A percentile compares a stretch with the other conserved stretches of the same genome.
Conservation (phyloP, 768 basidiomycete genomes). For the Lactifluus volemus region DNA sequence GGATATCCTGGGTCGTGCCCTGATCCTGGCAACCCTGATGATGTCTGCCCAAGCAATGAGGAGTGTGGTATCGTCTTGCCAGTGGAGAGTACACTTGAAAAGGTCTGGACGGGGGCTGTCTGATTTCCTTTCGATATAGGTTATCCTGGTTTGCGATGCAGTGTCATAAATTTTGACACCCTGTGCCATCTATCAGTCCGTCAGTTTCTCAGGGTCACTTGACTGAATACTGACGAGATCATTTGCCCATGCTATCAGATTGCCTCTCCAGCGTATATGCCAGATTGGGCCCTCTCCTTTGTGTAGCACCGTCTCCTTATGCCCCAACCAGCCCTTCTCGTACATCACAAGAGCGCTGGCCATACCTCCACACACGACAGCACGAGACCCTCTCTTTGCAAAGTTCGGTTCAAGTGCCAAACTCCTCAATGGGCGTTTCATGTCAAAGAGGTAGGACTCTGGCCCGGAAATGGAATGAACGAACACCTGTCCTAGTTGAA, state of each 20-base stretch:
- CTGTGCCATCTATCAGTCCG: conserved; percentile 30
- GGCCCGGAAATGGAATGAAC: conserved; percentile 72
- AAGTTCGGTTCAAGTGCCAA: conserved; percentile 90
- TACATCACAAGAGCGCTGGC: conserved; percentile 78
- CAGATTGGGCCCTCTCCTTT: conserved; percentile 91
- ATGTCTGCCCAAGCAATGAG: conserved; percentile 91
- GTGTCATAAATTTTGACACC: conserved; percentile 94
- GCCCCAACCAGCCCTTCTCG: conserved; percentile 95
- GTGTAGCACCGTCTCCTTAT: conserved; percentile 80
- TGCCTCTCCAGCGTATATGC: conserved; percentile 79
- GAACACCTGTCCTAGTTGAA: conserved; percentile 74
- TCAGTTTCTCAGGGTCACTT: neutral
- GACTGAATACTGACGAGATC: conserved; percentile 53
- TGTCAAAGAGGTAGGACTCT: conserved; percentile 80
- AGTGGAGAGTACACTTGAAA: conserved; percentile 85
- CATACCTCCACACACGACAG: conserved; percentile 88
- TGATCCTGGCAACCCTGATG: conserved; percentile 82
- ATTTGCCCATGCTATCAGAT: conserved; percentile 93
- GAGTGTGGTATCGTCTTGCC: conserved; percentile 88
- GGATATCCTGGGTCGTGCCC: conserved; percentile 44
- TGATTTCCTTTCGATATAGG: conserved; percentile 73
- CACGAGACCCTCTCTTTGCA: conserved; percentile 62
- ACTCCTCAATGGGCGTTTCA: conserved; percentile 86
- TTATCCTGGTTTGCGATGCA: conserved; percentile 63
- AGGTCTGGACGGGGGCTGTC: conserved; percentile 88